These are phyloP conservation scores for Globisporangium nunn DNA, from an alignment of 352 stramenopile species.

Conservation along the genomic window DNA sequence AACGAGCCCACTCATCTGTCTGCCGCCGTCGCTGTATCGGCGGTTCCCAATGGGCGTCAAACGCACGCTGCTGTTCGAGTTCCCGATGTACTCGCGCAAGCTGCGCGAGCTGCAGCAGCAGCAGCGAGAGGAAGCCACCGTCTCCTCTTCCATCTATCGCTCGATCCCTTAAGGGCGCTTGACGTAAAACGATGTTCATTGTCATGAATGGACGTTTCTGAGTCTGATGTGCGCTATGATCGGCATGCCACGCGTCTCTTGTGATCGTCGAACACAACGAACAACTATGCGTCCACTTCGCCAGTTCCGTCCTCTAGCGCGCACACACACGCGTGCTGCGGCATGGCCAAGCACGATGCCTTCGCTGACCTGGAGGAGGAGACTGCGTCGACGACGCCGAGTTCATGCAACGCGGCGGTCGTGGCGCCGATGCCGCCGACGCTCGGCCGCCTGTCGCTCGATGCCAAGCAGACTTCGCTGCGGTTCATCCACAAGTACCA, in stretches of 20 bases:
- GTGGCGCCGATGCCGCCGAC: neutral
- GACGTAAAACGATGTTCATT: neutral
- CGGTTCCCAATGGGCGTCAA: conserved; percentile 30
- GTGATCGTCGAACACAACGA: no score
- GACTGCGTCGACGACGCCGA: neutral
- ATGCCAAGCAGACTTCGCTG: neutral
- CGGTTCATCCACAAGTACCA: neutral
- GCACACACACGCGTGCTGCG: no score
- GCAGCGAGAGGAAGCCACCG: conserved; percentile 6
- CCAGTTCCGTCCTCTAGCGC: no score
- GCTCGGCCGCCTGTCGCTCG: neutral
- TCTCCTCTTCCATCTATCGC: conserved; percentile 18
- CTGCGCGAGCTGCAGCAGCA: conserved; percentile 21
- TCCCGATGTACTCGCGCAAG: conserved; percentile 48
- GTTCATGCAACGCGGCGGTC: neutral
- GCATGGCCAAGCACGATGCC: no score
- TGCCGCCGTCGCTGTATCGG: conserved; percentile 40
- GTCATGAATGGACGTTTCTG: no score
- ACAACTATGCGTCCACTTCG: no score
- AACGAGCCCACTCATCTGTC: conserved; percentile 49
- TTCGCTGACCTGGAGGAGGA: neutral
- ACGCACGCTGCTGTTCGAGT: conserved; percentile 40
- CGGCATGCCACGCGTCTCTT: no score
- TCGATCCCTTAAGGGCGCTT: conserved; percentile 15
- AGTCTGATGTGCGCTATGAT: no score